Conservation (phyloP, 2,329 filamentous ascomycete species). For the Cytospora leucostoma region DNA sequence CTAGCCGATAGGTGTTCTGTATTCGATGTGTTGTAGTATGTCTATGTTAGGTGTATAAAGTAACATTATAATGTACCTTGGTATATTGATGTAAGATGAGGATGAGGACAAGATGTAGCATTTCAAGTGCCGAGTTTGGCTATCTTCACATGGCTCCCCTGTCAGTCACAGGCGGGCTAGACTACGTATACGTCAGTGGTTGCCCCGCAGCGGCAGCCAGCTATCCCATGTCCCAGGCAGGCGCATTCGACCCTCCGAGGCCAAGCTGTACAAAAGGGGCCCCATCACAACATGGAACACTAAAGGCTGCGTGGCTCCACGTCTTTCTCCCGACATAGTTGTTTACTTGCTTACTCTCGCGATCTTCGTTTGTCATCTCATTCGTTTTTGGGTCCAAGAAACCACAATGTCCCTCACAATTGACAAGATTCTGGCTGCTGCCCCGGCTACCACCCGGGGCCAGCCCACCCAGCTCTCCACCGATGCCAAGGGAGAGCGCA, state of each 20-base stretch:
- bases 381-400: background rate
- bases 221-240: background rate
- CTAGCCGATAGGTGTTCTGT: no score
- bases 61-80: no score
- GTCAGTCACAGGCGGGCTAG: background rate
- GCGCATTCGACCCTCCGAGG: conserved; percentile 1
- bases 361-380: background rate
- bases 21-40: no score
- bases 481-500: conserved; percentile 85
- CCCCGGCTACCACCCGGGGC: conserved; percentile 80
- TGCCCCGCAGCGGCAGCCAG: background rate
- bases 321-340: background rate
- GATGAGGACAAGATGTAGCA: background rate
- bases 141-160: background rate
- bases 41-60: no score
- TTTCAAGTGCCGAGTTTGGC: background rate
- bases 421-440: conserved; percentile 77
- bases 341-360: background rate
- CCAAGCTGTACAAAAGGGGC: conserved; percentile 3
- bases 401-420: conserved; percentile 55
- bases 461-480: conserved; percentile 86
- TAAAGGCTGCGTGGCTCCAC: background rate
- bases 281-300: background rate
- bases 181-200: background rate
- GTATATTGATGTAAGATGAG: background rate